phyloP scores from a whole-genome alignment of 495 filamentous ascomycete species.

The Penicillium riverlandense region DNA sequence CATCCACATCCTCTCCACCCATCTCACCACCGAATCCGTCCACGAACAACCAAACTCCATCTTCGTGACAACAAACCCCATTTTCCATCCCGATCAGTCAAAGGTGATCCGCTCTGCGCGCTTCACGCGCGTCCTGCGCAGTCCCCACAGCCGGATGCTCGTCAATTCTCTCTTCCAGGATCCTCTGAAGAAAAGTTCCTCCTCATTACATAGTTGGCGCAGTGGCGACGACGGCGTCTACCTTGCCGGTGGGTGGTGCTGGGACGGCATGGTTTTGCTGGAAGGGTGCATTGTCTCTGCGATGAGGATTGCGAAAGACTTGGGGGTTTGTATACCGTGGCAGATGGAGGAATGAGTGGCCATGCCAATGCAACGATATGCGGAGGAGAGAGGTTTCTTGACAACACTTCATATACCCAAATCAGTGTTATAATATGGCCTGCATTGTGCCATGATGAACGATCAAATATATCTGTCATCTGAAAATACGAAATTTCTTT shows the following conservation, averaged over 20 bases:
- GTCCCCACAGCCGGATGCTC: constrained; percentile 17
- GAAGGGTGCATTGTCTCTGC: constrained; percentile 53
- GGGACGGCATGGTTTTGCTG: constrained; percentile 58
- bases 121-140: constrained; percentile 29
- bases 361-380: background rate
- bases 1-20: constrained; percentile 20
- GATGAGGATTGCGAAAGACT: constrained; percentile 37
- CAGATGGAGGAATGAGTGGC: background rate
- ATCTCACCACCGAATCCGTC: constrained; percentile 21
- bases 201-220: constrained; percentile 23
- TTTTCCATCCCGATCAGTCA: constrained; percentile 18
- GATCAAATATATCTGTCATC: no score
- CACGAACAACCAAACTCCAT: constrained; percentile 27
- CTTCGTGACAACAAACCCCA: constrained; percentile 26
- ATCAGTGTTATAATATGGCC: no score
- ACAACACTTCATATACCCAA: no score
- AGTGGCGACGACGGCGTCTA: constrained; percentile 46
- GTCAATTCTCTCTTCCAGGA: constrained; percentile 29
- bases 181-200: background rate
- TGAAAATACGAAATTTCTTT: no score
- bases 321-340: constrained; percentile 44
- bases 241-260: constrained; percentile 52
- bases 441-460: no score
- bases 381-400: no score
- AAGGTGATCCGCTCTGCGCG: constrained; percentile 21